Percentiles rank a stretch among this genome's conserved stretches.
These are phyloP conservation scores for Ascochyta clinopodiicola DNA, from an alignment of 2,329 filamentous ascomycete species.

Conservation along the genomic window DNA sequence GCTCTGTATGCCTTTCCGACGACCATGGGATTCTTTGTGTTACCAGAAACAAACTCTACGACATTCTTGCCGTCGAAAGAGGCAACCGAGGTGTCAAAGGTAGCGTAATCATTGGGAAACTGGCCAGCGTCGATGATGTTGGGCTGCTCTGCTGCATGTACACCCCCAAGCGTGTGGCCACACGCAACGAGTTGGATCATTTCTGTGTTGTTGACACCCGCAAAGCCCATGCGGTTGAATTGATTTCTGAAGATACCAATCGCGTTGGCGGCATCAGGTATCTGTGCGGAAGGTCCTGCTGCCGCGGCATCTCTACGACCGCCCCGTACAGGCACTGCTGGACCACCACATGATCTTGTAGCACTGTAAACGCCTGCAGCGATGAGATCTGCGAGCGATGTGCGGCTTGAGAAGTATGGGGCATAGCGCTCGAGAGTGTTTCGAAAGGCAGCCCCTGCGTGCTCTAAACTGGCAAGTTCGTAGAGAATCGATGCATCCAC, in stretches of 20 bases:
- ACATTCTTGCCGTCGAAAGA: conserved; percentile 65
- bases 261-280: conserved; percentile 65
- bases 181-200: conserved; percentile 69
- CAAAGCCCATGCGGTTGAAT: conserved; percentile 66
- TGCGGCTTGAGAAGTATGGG: conserved; percentile 59
- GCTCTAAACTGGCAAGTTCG: conserved; percentile 63
- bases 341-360: conserved; percentile 66
- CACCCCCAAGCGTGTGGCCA: conserved; percentile 67
- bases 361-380: conserved; percentile 65
- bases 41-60: conserved; percentile 63
- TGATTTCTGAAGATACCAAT: conserved; percentile 60
- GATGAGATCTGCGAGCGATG: conserved; percentile 64
- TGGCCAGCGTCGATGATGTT: conserved; percentile 58
- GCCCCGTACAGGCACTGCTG: conserved; percentile 59
- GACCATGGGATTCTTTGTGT: conserved; percentile 62
- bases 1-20: conserved; percentile 54
- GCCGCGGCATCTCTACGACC: conserved; percentile 63
- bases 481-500: conserved; percentile 67
- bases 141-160: conserved; percentile 63
- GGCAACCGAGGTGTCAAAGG: conserved; percentile 52
- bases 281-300: conserved; percentile 56
- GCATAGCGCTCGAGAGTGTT: conserved; percentile 54
- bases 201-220: conserved; percentile 48
- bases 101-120: conserved; percentile 44
- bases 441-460: conserved; percentile 62